Evolutionary conservation across 2,329 filamentous ascomycete genomes (phyloP).

Genomic region (Fusarium continuum): DNA sequence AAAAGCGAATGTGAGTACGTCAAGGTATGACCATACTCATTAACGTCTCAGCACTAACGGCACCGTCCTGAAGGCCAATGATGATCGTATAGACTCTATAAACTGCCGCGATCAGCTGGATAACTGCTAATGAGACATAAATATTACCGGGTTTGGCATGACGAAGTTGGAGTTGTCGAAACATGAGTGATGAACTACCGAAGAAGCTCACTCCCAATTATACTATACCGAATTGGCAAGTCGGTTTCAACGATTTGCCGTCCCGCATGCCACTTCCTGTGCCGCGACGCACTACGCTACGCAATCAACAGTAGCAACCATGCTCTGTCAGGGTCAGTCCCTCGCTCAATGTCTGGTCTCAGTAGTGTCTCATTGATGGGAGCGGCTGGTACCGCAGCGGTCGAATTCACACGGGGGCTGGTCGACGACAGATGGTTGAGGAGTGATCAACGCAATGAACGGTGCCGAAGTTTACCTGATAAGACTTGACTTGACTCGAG

Average conservation of each 20-base stretch:
- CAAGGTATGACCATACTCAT: no score
- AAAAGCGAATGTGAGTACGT: no score
- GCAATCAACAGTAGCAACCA: background rate
- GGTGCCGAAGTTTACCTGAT: slow-evolving; percentile 47
- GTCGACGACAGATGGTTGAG: slow-evolving; percentile 68
- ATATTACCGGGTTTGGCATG: no score
- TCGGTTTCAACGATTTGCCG: slow-evolving; percentile 50
- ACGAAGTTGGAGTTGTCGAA: no score
- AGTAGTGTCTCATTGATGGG: no score
- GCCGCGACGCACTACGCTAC: slow-evolving; percentile 64
- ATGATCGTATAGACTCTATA: no score
- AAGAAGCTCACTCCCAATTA: no score
- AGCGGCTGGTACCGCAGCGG: slow-evolving; percentile 65
- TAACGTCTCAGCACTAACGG: no score
- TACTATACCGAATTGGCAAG: background rate
- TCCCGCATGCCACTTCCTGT: slow-evolving; percentile 70
- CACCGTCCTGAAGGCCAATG: no score
- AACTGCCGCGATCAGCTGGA: no score
- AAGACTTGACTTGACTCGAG: slow-evolving; percentile 1
- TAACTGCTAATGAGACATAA: no score
- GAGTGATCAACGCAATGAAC: slow-evolving; percentile 58
- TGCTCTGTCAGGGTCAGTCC: slow-evolving; percentile 67
- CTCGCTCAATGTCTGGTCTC: slow-evolving; percentile 69
- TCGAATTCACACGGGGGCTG: slow-evolving; percentile 73
- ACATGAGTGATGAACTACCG: no score